Evolutionary conservation across 768 basidiomycete species (phyloP).

Genomic region (Suillus hirtellus): DNA sequence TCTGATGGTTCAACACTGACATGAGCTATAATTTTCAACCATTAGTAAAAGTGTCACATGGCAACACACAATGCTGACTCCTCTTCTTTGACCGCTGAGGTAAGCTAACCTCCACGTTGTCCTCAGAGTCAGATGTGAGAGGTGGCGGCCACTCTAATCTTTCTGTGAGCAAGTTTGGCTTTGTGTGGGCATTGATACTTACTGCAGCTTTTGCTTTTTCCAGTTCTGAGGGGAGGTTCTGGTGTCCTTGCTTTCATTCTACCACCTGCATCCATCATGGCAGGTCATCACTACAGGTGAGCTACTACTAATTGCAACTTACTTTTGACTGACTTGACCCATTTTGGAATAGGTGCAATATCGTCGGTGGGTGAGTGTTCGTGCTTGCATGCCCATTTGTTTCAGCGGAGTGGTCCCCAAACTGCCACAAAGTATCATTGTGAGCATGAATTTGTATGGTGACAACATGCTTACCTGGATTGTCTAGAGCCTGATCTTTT

Average conservation of each 20-base stretch:
- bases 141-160: neutral
- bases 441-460: neutral
- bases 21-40: neutral
- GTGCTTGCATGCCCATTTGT: neutral
- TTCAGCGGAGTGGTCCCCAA: neutral
- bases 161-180: neutral
- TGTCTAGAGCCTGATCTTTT: neutral
- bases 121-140: neutral
- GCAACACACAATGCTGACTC: neutral
- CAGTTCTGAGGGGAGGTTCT: neutral
- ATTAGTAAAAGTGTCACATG: neutral
- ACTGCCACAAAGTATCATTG: neutral
- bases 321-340: neutral
- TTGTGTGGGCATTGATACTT: neutral
- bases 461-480: neutral
- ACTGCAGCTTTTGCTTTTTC: neutral
- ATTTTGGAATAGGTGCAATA: neutral
- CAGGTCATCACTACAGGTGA: neutral
- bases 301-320: neutral
- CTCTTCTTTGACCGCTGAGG: neutral
- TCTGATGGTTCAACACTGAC: neutral
- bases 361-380: neutral
- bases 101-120: neutral
- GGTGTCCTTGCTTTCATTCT: neutral
- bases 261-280: neutral